Conservation (phyloP, 2,329 filamentous ascomycete species). For the Colletotrichum tropicicola region DNA sequence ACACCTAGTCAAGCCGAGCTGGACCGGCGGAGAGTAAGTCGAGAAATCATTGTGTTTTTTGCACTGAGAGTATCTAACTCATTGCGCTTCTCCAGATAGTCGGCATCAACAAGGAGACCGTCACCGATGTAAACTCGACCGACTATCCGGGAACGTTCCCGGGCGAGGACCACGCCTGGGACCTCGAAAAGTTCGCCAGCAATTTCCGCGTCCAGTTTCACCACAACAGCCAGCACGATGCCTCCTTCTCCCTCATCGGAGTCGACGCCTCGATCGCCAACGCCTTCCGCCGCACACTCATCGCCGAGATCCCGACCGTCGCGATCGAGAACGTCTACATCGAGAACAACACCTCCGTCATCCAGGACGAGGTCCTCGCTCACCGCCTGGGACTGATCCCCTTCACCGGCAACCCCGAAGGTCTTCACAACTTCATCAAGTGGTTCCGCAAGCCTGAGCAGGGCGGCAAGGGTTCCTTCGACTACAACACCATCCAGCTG, state of each 20-base stretch:
- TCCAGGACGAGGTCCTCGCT: slow-evolving; percentile 96
- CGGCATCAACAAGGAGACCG: slow-evolving; percentile 87
- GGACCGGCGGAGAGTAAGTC: slow-evolving; percentile 66
- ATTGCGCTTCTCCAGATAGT: slow-evolving; percentile 72
- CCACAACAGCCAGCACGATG: slow-evolving; percentile 78
- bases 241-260: slow-evolving; percentile 90
- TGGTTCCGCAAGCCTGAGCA: slow-evolving; percentile 79
- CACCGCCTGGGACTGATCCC: slow-evolving; percentile 92
- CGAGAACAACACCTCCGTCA: slow-evolving; percentile 95
- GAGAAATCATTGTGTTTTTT: not conserved
- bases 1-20: slow-evolving; percentile 64
- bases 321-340: slow-evolving; percentile 95
- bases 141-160: slow-evolving; percentile 94
- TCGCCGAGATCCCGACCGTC: slow-evolving; percentile 92
- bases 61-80: slow-evolving; percentile 3
- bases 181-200: slow-evolving; percentile 75
- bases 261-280: slow-evolving; percentile 94
- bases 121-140: slow-evolving; percentile 87
- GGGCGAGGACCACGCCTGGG: slow-evolving; percentile 86
- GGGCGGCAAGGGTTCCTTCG: slow-evolving; percentile 71
- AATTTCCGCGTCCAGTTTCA: slow-evolving; percentile 83
- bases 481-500: slow-evolving; percentile 89
- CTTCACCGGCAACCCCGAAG: slow-evolving; percentile 80
- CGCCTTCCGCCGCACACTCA: slow-evolving; percentile 94
- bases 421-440: slow-evolving; percentile 79